Percentiles rank a stretch among this genome's conserved stretches.
phyloP scores from a whole-genome alignment of 2,329 filamentous ascomycete species.

The Apiospora marii region DNA sequence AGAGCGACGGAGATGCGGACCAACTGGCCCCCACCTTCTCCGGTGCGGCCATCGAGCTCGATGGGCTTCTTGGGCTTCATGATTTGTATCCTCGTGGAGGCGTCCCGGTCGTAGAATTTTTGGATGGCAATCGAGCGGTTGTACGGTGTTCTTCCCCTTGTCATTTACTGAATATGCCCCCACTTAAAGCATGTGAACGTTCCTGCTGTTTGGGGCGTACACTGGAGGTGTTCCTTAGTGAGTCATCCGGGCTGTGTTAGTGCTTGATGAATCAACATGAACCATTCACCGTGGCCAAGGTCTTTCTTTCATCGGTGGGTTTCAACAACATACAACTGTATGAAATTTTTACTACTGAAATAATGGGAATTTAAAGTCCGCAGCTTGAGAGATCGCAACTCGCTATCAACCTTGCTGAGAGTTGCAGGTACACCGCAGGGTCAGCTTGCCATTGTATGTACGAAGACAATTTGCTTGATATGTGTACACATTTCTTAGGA shows the following conservation, averaged over 20 bases:
- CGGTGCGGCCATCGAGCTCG: conserved; percentile 62
- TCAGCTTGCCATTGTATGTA: background rate
- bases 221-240: background rate
- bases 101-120: background rate
- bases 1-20: conserved; percentile 64
- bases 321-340: no score
- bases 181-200: background rate
- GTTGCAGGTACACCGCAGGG: background rate
- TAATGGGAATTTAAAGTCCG: background rate
- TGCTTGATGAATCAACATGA: conserved; percentile 3
- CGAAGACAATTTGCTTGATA: background rate
- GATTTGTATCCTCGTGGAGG: background rate
- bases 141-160: background rate
- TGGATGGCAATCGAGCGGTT: background rate
- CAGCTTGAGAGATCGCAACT: background rate
- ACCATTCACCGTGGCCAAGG: background rate
- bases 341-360: background rate
- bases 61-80: conserved; percentile 40
- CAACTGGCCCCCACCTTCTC: conserved; percentile 69
- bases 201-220: background rate
- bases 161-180: background rate
- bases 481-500: background rate
- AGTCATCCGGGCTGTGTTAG: conserved; percentile 19
- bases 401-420: background rate
- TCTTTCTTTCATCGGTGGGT: background rate